These are phyloP conservation scores for Saturnispora hagleri DNA, from an alignment of 805 yeast species.

Conservation along the genomic window DNA sequence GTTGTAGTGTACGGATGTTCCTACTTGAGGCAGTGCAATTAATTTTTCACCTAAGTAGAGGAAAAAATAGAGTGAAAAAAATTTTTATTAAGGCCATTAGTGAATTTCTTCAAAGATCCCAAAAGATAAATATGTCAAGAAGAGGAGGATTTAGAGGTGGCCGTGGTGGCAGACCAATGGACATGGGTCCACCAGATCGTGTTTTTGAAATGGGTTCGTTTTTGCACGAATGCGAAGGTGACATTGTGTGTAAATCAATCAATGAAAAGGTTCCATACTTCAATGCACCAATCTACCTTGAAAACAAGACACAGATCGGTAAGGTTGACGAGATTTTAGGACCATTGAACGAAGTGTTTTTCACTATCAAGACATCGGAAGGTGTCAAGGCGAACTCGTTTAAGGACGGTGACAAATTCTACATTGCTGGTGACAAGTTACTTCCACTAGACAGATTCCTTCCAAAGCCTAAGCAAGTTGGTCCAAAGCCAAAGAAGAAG, in stretches of 20 bases:
- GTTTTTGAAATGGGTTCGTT: slow-evolving; percentile 94
- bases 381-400: slow-evolving; percentile 93
- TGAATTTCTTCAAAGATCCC: neutral
- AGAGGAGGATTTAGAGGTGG: slow-evolving; percentile 65
- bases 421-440: slow-evolving; percentile 88
- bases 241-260: slow-evolving; percentile 90
- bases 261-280: slow-evolving; percentile 94
- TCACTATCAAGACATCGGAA: slow-evolving; percentile 92
- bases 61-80: neutral
- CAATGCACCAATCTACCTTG: slow-evolving; percentile 96
- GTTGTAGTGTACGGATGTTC: neutral
- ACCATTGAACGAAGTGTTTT: slow-evolving; percentile 94
- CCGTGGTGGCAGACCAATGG: slow-evolving; percentile 57
- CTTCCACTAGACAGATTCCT: slow-evolving; percentile 93
- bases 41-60: neutral
- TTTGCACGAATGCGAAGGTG: slow-evolving; percentile 91
- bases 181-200: slow-evolving; percentile 93
- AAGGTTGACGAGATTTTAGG: slow-evolving; percentile 98
- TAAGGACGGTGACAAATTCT: slow-evolving; percentile 93
- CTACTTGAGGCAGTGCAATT: neutral
- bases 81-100: neutral
- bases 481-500: slow-evolving; percentile 73
- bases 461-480: slow-evolving; percentile 87
- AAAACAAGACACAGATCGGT: slow-evolving; percentile 92
- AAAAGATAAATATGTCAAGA: slow-evolving; percentile 43